Conservation (phyloP, 805 yeast genomes). For the Schwanniomyces vanrijiae region DNA sequence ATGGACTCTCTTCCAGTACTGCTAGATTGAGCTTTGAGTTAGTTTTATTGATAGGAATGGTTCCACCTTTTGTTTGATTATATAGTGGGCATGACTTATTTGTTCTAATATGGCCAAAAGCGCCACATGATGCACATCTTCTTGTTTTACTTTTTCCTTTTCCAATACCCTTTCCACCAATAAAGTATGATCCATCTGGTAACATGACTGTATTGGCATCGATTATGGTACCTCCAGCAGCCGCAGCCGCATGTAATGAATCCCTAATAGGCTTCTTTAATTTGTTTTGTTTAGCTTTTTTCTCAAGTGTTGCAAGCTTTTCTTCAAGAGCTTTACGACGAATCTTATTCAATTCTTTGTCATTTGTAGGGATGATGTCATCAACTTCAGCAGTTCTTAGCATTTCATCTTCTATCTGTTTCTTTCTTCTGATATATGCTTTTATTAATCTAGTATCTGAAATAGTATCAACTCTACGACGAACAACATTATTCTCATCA, state of each 20-base stretch:
- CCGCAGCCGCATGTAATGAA: slow-evolving; percentile 39
- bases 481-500: slow-evolving; percentile 83
- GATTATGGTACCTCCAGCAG: slow-evolving; percentile 42
- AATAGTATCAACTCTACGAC: slow-evolving; percentile 73
- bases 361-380: slow-evolving; percentile 74
- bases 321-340: slow-evolving; percentile 76
- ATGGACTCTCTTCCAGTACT: background rate
- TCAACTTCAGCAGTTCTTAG: slow-evolving; percentile 65
- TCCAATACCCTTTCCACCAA: slow-evolving; percentile 69
- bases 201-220: slow-evolving; percentile 44
- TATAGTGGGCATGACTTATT: slow-evolving; percentile 91
- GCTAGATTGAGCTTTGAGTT: background rate
- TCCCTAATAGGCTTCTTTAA: slow-evolving; percentile 35
- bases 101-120: slow-evolving; percentile 91
- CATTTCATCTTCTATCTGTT: slow-evolving; percentile 56
- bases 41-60: slow-evolving; percentile 2
- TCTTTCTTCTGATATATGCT: slow-evolving; percentile 75
- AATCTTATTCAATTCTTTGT: slow-evolving; percentile 78
- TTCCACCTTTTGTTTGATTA: slow-evolving; percentile 32
- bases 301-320: slow-evolving; percentile 78
- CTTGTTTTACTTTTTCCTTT: slow-evolving; percentile 74
- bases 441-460: slow-evolving; percentile 85
- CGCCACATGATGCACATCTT: slow-evolving; percentile 94
- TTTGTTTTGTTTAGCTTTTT: slow-evolving; percentile 47
- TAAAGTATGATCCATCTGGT: slow-evolving; percentile 44